Base-by-base conservation (phyloP, 1,284 basidiomycete species). In the Ganoderma boninense region DNA sequence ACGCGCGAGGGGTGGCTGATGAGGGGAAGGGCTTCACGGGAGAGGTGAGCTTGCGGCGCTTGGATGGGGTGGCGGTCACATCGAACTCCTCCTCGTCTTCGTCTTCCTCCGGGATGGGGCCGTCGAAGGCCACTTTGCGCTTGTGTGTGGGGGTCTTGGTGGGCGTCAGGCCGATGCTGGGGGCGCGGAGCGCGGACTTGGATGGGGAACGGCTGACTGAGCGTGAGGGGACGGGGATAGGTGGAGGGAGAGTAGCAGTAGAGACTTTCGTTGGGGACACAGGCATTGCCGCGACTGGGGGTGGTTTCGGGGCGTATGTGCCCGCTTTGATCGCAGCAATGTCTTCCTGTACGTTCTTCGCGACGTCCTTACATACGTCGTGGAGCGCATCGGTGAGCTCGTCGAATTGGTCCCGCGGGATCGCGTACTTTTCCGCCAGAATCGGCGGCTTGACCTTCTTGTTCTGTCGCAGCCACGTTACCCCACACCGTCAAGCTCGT, bases 101-200 rank as follows among this genome's bases (percentile, higher is more conserved):
- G 59, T 76, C 74, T 14, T 66, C 74, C 29, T 76, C 75, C 3
- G 67, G 70, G n/a, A 74, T 66, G 23, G 72, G 69, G 16, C 71
- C 72, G 62, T 71, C 73, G 57, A 79, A 79, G 32, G 73, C 76
- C n/a, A 79, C 77, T 59, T 79, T 78, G 60, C 79, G 79, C 65
- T 80, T 80, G 67, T 76, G 76, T 1, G 71, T 73, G 16, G 75
- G 78, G 42, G 77, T 78, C 67, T 77, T 78, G 18, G 72, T 70
- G 0, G 78, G 76, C 0, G 77, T 73, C 8, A 71, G 64, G 63
- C 70, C 66, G 11, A 66, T 66, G 64, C 72, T 75, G 8, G 71
- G 69, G 0, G 69, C 69, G 26, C 69, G 77, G 6, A 77, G 64
- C 5, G 75, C 71, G 6, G 78, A 76, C 64, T 79, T 79, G 35